These are phyloP conservation scores for Helicocarpus griseus DNA, from an alignment of 2,329 filamentous ascomycete genomes.

Conservation along the genomic window DNA sequence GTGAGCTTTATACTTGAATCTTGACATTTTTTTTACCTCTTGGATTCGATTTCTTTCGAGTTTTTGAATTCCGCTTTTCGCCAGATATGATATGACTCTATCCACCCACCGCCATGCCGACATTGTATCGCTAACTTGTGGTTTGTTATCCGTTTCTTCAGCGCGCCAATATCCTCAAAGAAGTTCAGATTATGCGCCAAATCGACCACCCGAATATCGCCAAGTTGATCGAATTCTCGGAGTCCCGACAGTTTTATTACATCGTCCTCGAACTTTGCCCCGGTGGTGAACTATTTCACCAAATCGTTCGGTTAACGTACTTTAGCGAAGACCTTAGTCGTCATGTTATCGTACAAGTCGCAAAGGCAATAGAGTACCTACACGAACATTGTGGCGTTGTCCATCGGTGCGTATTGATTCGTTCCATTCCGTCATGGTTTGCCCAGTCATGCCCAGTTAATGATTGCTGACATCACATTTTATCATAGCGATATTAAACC, in stretches of 20 bases:
- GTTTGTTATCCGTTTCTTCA: constrained; percentile 31
- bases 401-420: constrained; percentile 62
- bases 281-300: constrained; percentile 94
- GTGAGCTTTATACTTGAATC: constrained; percentile 53
- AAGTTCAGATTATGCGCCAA: constrained; percentile 97
- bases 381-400: constrained; percentile 94
- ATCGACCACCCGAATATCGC: constrained; percentile 94
- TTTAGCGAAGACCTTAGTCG: constrained; percentile 93
- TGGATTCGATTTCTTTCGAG: neutral
- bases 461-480: constrained; percentile 32
- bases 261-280: constrained; percentile 92
- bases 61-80: neutral
- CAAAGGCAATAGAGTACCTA: constrained; percentile 85
- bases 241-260: constrained; percentile 93
- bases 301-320: constrained; percentile 95
- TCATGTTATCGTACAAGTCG: constrained; percentile 90
- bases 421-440: constrained; percentile 4
- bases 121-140: constrained; percentile 18
- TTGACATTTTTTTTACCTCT: constrained; percentile 9
- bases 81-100: neutral
- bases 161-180: constrained; percentile 96
- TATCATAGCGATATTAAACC: constrained; percentile 82
- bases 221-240: constrained; percentile 85
- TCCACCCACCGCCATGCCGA: neutral
- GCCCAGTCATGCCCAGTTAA: neutral